Percentiles rank a stretch among this genome's conserved stretches.
phyloP scores from a whole-genome alignment of 2,329 filamentous ascomycete genomes.

The Proliferodiscus dingleyae region DNA sequence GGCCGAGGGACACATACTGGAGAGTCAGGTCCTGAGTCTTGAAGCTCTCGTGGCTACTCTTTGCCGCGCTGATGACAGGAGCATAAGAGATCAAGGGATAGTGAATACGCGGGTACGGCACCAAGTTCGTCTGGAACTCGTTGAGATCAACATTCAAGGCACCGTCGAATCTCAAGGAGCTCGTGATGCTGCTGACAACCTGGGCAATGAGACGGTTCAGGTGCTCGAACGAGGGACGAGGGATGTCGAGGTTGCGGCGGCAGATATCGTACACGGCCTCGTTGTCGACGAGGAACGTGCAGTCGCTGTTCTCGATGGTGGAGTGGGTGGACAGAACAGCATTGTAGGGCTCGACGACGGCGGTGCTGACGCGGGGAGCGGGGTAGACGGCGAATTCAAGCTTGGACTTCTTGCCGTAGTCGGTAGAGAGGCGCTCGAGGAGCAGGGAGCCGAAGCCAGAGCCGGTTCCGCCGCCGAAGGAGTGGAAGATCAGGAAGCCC shows the following conservation, averaged over 20 bases:
- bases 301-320: slow-evolving; percentile 65
- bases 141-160: slow-evolving; percentile 64
- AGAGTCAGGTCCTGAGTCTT: slow-evolving; percentile 60
- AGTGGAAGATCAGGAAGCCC: slow-evolving; percentile 65
- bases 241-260: slow-evolving; percentile 58
- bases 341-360: slow-evolving; percentile 66
- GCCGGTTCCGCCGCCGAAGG: slow-evolving; percentile 63
- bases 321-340: slow-evolving; percentile 52
- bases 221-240: slow-evolving; percentile 59
- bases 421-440: slow-evolving; percentile 57
- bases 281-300: slow-evolving; percentile 65
- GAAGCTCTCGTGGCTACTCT: slow-evolving; percentile 62
- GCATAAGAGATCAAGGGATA: slow-evolving; percentile 63
- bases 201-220: slow-evolving; percentile 63
- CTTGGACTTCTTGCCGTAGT: slow-evolving; percentile 66
- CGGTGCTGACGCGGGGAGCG: slow-evolving; percentile 57
- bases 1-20: slow-evolving; percentile 44
- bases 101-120: slow-evolving; percentile 63
- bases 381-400: slow-evolving; percentile 64
- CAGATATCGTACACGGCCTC: slow-evolving; percentile 67
- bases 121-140: slow-evolving; percentile 66
- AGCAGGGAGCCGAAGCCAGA: slow-evolving; percentile 63
- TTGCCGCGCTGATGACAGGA: slow-evolving; percentile 55
- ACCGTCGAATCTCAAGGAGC: slow-evolving; percentile 60
- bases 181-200: slow-evolving; percentile 63